phyloP scores from a whole-genome alignment of 73 alveolate genomes.

The Tetrahymena malaccensis region DNA sequence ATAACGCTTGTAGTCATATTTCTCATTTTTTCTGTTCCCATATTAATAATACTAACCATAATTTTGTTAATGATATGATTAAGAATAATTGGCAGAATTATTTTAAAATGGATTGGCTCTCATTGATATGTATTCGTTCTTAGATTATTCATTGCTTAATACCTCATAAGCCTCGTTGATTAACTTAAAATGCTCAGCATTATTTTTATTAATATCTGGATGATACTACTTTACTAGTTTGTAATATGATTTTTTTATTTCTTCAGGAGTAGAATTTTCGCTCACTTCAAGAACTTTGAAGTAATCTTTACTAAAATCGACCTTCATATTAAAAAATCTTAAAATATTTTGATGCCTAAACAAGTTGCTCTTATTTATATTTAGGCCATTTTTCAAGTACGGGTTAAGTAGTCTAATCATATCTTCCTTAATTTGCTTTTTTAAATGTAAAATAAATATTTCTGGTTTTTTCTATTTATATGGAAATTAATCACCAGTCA shows the following conservation, averaged over 20 bases:
- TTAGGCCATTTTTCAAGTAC: background rate
- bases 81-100: background rate
- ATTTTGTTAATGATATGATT: background rate
- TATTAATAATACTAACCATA: constrained; percentile 14
- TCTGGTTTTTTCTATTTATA: background rate
- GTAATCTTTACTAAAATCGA: background rate
- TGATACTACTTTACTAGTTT: constrained; percentile 21
- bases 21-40: background rate
- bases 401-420: background rate
- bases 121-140: constrained; percentile 2
- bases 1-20: background rate
- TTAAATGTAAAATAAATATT: background rate
- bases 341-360: background rate
- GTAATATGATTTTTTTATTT: constrained; percentile 20
- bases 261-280: constrained; percentile 6
- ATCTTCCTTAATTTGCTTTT: background rate
- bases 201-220: constrained; percentile 21
- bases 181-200: constrained; percentile 11
- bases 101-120: background rate
- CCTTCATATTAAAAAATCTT: background rate
- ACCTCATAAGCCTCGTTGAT: constrained; percentile 27
- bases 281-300: background rate
- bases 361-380: background rate
- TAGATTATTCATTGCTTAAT: background rate
- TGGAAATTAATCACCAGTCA: background rate